Evolutionary conservation across 225 moss, liverwort and hornwort genomes (phyloP).

Genomic region (Physcomitrium patens): DNA sequence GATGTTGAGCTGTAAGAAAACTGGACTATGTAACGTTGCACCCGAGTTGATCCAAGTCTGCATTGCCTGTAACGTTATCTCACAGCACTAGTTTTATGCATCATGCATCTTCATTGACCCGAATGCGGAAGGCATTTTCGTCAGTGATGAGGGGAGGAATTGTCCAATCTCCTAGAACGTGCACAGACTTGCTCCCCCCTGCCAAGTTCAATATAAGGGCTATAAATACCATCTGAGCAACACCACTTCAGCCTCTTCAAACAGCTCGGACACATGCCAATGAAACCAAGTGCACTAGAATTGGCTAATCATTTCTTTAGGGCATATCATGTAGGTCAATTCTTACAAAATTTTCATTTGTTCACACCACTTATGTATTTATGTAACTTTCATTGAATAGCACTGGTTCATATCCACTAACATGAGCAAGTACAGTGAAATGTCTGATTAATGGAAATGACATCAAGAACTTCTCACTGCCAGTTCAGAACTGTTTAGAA

Average conservation of each 20-base stretch:
- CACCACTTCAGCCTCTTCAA: neutral
- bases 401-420: too few species aligned
- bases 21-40: neutral
- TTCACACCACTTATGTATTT: too few species aligned
- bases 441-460: too few species aligned
- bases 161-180: slow-evolving; percentile 75
- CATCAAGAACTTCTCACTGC: too few species aligned
- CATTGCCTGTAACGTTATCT: neutral
- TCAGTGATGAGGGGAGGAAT: slow-evolving; percentile 80
- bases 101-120: slow-evolving; percentile 27
- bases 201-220: slow-evolving; percentile 20
- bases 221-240: neutral
- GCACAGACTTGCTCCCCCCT: slow-evolving; percentile 75
- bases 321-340: too few species aligned
- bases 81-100: neutral
- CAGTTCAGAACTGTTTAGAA: too few species aligned
- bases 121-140: slow-evolving; percentile 63
- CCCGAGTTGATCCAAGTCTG: neutral
- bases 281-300: too few species aligned
- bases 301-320: too few species aligned
- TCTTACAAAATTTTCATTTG: too few species aligned
- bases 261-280: too few species aligned
- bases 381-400: too few species aligned
- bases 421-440: too few species aligned
- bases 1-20: neutral